A percentile compares a stretch with the other conserved stretches of the same genome.
phyloP scores from a whole-genome alignment of 1,284 basidiomycete genomes.

The Microbotryomycetes sp. region DNA sequence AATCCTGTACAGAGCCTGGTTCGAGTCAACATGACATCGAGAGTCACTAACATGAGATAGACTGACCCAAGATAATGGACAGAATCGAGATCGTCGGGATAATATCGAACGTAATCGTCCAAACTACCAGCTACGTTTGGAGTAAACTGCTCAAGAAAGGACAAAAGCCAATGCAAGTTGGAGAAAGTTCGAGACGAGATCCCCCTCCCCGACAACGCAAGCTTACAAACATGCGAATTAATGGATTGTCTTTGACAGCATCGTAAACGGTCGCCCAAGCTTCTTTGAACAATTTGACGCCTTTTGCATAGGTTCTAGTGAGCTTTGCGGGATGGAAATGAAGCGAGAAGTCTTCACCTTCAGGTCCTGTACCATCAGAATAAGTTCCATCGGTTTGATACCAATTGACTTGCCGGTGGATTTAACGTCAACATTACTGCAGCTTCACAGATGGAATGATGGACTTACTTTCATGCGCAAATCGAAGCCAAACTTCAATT shows the following conservation, averaged over 20 bases:
- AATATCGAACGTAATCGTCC: not conserved
- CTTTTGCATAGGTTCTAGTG: too few relatives aligned
- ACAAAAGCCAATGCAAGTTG: too few relatives aligned
- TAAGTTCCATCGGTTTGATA: not conserved
- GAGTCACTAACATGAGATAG: not conserved
- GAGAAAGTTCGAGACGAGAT: too few relatives aligned
- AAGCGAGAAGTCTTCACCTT: too few relatives aligned
- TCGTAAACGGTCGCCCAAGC: not conserved
- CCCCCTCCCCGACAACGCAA: too few relatives aligned
- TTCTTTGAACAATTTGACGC: not conserved
- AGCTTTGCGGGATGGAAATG: too few relatives aligned
- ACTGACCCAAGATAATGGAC: constrained; percentile 10
- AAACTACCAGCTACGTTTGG: not conserved
- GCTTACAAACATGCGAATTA: not conserved
- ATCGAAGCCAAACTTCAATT: not conserved
- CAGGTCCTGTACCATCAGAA: too few relatives aligned
- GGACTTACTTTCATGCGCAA: not conserved
- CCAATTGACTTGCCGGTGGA: not conserved
- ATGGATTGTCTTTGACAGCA: not conserved
- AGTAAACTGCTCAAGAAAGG: too few relatives aligned
- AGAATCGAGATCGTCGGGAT: not conserved
- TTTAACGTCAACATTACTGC: too few relatives aligned
- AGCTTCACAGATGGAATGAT: too few relatives aligned
- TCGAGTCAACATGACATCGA: not conserved
- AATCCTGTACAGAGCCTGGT: too few relatives aligned